Percentiles rank a stretch among this genome's conserved stretches.
phyloP scores from a whole-genome alignment of 495 filamentous ascomycete species.

The Aspergillus bertholletiae region DNA sequence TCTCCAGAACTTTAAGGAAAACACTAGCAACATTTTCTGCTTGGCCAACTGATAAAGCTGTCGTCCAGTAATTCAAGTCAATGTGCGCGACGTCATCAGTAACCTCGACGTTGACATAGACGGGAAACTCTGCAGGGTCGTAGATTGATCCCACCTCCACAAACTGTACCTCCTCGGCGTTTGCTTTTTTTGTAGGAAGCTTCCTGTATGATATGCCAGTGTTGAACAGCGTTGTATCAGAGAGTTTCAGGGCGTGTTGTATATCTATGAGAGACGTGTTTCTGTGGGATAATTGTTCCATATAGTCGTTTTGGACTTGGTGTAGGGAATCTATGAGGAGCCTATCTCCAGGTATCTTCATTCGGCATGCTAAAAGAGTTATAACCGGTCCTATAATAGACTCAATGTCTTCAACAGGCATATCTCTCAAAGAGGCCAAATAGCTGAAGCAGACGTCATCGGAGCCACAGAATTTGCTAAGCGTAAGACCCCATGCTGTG shows the following conservation, averaged over 20 bases:
- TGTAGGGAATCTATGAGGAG: slow-evolving; percentile 29
- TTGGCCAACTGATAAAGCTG: slow-evolving; percentile 42
- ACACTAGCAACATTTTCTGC: slow-evolving; percentile 49
- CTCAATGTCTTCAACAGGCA: slow-evolving; percentile 40
- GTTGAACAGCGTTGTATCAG: slow-evolving; percentile 29
- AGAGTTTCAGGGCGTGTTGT: slow-evolving; percentile 39
- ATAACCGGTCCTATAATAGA: slow-evolving; percentile 51
- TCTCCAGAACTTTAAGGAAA: slow-evolving; percentile 42
- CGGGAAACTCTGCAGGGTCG: slow-evolving; percentile 54
- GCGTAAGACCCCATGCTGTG: slow-evolving; percentile 49
- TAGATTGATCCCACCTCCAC: slow-evolving; percentile 40
- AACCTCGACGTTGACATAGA: slow-evolving; percentile 54
- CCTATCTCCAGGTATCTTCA: slow-evolving; percentile 28
- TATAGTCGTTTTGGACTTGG: slow-evolving; percentile 47
- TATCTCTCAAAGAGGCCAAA: slow-evolving; percentile 49
- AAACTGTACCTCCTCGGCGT: slow-evolving; percentile 30
- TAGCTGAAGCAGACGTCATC: slow-evolving; percentile 54
- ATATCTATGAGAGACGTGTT: slow-evolving; percentile 52
- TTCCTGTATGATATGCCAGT: slow-evolving; percentile 45
- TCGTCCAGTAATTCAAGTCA: slow-evolving; percentile 57
- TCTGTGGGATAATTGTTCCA: slow-evolving; percentile 44
- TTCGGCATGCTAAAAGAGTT: slow-evolving; percentile 50
- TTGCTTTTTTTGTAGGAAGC: slow-evolving; percentile 23
- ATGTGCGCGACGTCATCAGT: slow-evolving; percentile 42
- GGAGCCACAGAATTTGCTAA: slow-evolving; percentile 46